Base-by-base conservation (phyloP, 116 monocot species). In the Phalaenopsis hybrid region DNA sequence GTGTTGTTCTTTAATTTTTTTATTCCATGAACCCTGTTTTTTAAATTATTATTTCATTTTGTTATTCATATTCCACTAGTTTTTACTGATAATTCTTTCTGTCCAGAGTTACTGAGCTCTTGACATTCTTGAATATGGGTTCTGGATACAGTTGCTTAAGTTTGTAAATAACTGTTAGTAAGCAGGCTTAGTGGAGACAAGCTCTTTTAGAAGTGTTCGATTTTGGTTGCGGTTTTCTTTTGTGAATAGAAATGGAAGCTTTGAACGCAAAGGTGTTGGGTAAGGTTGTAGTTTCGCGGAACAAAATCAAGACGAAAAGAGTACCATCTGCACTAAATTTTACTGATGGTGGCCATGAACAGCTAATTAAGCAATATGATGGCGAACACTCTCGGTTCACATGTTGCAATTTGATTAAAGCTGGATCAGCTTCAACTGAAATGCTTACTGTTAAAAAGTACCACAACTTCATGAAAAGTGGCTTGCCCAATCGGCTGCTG, bases 241-340 rank as follows among this genome's bases (percentile, higher is more conserved):
- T 41, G 12, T 81, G 45, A 76, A 51, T 82, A 91, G 75, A 87
- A 80, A 93, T 92, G 91, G 86, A 90, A 86, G 70, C 8, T 43
- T 84, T 16, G 89, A 91, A 85, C 86, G 88, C 6, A 88, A 89
- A 86, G 92, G 95, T 61, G 79, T 92, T 80, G 95, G 95, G 78
- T 95, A 85, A 86, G 81, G 67, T 59, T 44, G 25, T 55, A 78
- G 81, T 49, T 50, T 37, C 57, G 76, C 11, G 28, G 16, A 57
- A 65, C 67, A 16, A 78, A 76, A 76, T 84, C 23, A 92, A 92
- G 83, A 80, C 83, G 76, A 93, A 90, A 79, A 82, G 78, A 58
- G 25, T 81, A 21, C 49, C 76, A 37, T 20, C 44, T 65, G 81
- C n/a, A 80, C 34, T 20, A 65, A 23, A 78, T 74, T 15, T 46